Percentiles rank a stretch among this genome's conserved stretches.
Conservation (phyloP, 1,284 basidiomycete species). For the Ceratobasidium sp. region DNA sequence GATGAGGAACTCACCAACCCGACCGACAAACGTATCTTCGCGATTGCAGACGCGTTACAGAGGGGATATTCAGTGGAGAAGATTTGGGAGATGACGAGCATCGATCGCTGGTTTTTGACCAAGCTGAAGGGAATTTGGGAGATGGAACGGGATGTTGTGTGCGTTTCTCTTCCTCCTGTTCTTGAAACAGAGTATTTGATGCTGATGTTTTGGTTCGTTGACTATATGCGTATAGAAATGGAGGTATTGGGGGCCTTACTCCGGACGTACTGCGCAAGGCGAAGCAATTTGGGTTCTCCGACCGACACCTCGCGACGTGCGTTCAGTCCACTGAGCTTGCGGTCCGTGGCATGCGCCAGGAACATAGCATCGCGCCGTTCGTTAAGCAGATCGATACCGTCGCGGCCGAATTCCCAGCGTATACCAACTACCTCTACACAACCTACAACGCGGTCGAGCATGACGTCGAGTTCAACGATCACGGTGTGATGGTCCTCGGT, state of each 20-base stretch:
- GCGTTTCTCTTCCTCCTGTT: conserved; percentile 55
- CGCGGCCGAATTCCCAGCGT: conserved; percentile 98
- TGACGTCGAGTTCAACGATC: conserved; percentile 90
- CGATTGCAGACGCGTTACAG: conserved; percentile 89
- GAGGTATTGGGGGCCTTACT: conserved; percentile 61
- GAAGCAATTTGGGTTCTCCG: conserved; percentile 97
- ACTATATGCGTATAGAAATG: conserved; percentile 24
- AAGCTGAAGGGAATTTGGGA: conserved; percentile 86
- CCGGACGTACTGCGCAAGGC: conserved; percentile 80
- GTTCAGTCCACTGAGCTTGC: conserved; percentile 91
- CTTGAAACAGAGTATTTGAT: neutral
- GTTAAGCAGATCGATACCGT: conserved; percentile 99
- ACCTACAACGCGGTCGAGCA: conserved; percentile 97
- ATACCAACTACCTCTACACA: conserved; percentile 98
- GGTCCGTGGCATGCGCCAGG: conserved; percentile 87
- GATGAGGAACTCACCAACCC: conserved; percentile 90
- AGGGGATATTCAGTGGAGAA: conserved; percentile 94
- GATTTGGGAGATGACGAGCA: conserved; percentile 96
- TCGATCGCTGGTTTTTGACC: conserved; percentile 98
- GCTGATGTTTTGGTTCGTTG: neutral
- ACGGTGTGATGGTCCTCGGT: conserved; percentile 96
- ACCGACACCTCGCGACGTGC: conserved; percentile 86
- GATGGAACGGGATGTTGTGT: conserved; percentile 84
- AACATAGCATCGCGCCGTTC: conserved; percentile 87
- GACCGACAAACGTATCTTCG: conserved; percentile 93